phyloP scores from a whole-genome alignment of 495 filamentous ascomycete species.

The Hyaloscypha finlandica region DNA sequence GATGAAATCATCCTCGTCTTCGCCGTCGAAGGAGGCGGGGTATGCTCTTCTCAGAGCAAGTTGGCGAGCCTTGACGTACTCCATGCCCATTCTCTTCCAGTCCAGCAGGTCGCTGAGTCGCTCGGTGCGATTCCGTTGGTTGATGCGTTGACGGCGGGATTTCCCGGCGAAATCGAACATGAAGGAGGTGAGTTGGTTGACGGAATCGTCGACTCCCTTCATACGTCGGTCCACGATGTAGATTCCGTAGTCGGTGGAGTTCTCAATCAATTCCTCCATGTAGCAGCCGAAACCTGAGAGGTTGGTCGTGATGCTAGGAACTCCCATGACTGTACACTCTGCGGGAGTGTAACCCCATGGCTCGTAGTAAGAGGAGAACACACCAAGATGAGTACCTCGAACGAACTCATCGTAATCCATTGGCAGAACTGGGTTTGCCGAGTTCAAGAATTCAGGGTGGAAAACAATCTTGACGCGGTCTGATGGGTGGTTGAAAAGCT shows the following conservation, averaged over 20 bases:
- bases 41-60: slow-evolving; percentile 91
- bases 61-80: slow-evolving; percentile 97
- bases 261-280: slow-evolving; percentile 99
- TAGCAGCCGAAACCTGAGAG: slow-evolving; percentile 98
- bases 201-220: slow-evolving; percentile 96
- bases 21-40: slow-evolving; percentile 75
- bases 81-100: slow-evolving; percentile 99
- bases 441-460: slow-evolving; percentile 97
- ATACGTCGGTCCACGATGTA: slow-evolving; percentile 95
- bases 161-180: slow-evolving; percentile 97
- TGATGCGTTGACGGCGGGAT: slow-evolving; percentile 94
- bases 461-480: slow-evolving; percentile 98
- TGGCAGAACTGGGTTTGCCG: slow-evolving; percentile 90
- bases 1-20: slow-evolving; percentile 83
- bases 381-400: slow-evolving; percentile 90
- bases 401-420: slow-evolving; percentile 99
- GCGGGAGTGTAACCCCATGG: slow-evolving; percentile 99
- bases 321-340: slow-evolving; percentile 99
- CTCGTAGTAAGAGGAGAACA: slow-evolving; percentile 98
- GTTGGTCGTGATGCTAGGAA: slow-evolving; percentile 97
- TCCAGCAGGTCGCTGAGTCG: slow-evolving; percentile 91
- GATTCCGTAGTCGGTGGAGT: slow-evolving; percentile 96
- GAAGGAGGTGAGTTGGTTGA: slow-evolving; percentile 88
- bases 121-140: slow-evolving; percentile 98
- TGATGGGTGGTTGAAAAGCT: slow-evolving; percentile 92